A percentile compares a stretch with the other conserved stretches of the same genome.
Evolutionary conservation across 2,329 filamentous ascomycete genomes (phyloP).

Genomic region (Xylaria sp.): DNA sequence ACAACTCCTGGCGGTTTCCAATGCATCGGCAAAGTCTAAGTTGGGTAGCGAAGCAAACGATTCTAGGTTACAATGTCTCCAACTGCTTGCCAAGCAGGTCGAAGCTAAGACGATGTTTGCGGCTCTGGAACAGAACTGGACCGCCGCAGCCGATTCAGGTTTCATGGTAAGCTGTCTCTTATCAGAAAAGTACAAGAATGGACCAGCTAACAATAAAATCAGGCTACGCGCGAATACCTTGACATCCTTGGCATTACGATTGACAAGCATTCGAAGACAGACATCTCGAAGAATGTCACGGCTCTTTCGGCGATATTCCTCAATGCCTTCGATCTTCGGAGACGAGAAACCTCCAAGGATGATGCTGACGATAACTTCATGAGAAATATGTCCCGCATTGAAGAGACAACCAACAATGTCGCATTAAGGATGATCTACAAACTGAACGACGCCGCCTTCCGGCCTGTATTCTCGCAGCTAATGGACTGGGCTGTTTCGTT

Average conservation of each 20-base stretch:
- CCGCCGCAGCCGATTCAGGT: conserved; percentile 62
- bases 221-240: conserved; percentile 71
- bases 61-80: conserved; percentile 69
- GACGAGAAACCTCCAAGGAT: conserved; percentile 53
- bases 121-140: conserved; percentile 74
- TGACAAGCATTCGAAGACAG: conserved; percentile 75
- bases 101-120: conserved; percentile 76
- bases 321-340: conserved; percentile 66
- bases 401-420: conserved; percentile 68
- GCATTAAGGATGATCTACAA: conserved; percentile 93
- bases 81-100: conserved; percentile 75
- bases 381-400: conserved; percentile 60
- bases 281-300: conserved; percentile 74
- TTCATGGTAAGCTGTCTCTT: conserved; percentile 55
- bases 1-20: conserved; percentile 71
- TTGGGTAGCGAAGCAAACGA: conserved; percentile 65
- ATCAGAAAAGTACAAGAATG: not conserved
- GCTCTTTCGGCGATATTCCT: conserved; percentile 68
- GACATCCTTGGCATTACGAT: conserved; percentile 71
- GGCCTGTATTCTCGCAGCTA: conserved; percentile 85
- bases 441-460: conserved; percentile 90
- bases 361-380: conserved; percentile 45
- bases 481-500: conserved; percentile 76
- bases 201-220: conserved; percentile 35
- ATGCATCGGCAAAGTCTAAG: conserved; percentile 66